Evolutionary conservation across 345 rosid genomes (phyloP), one percentile per base, ranked within the genome.

Genomic region (Gossypium bickii): DNA sequence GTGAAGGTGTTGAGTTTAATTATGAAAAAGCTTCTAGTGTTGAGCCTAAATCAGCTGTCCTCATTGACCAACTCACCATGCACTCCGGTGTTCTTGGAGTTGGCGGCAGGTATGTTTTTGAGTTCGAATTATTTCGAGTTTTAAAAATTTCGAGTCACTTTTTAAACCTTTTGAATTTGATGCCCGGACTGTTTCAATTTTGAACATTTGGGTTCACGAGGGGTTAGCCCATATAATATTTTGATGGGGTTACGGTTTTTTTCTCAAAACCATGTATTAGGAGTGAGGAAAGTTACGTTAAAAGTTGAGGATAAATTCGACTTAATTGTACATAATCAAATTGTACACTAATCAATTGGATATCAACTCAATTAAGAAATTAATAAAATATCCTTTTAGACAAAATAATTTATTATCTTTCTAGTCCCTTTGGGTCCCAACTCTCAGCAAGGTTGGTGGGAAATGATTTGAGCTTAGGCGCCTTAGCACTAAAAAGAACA

Each of bases 1-100:
- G 98, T 2, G 82, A 81, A 71, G 97, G 79, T 24, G 80, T 87
- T 0, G 97, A 94, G 74, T 89, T 87, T 59, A 86, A 81, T 70
- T 94, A 92, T 60, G 97, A 94, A 82, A 94, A 92, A 74, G 98
- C 98, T 0, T 91, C 86, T 66, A 92, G 97, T 29, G 89, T 89
- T 51, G 98, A 94, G 84, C 98, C 98, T 17, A 92, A 90, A 70
- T 94, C 98, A 0, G 97, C 89, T 1, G 89, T 76, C 13, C 83
- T 89, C 27, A 89, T 94, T 43, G 89, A 83, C 71, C 87, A 79
- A 62, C 83, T 90, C 74, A 83, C 82, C 20, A 84, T 80, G 85
- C 96, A 90, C 75, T 79, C 91, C 8, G 96, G 96, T 11, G 91
- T 77, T 24, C 93, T 90, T 4, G 96, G 96, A 25, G 93, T 89